phyloP scores from a whole-genome alignment of 2,329 filamentous ascomycete species.

The Coniochaeta prunicola region DNA sequence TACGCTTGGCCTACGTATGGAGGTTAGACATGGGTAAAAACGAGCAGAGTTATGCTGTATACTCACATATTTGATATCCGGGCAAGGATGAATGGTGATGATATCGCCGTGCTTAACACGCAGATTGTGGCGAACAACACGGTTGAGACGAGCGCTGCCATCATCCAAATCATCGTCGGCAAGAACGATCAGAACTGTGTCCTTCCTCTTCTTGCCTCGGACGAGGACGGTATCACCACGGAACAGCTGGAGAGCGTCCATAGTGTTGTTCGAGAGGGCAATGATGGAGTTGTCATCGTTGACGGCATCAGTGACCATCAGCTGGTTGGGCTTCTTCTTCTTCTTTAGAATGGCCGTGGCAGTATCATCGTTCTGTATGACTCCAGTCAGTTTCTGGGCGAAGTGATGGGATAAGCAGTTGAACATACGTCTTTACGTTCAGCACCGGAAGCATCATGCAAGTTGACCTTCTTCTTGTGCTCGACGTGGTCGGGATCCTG shows the following conservation, averaged over 20 bases:
- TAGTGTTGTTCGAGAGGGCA: slow-evolving; percentile 94
- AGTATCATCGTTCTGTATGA: slow-evolving; percentile 70
- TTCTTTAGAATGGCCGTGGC: slow-evolving; percentile 98
- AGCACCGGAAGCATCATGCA: slow-evolving; percentile 82
- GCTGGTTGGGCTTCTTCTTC: slow-evolving; percentile 99
- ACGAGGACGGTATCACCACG: slow-evolving; percentile 96
- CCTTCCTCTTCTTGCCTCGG: slow-evolving; percentile 99
- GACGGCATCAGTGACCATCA: slow-evolving; percentile 98
- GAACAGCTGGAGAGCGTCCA: slow-evolving; percentile 98
- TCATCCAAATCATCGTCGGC: slow-evolving; percentile 98
- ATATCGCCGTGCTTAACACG: slow-evolving; percentile 98
- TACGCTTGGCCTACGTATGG: slow-evolving; percentile 79
- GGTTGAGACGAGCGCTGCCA: slow-evolving; percentile 94
- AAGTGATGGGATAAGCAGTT: slow-evolving; percentile 11
- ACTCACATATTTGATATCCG: slow-evolving; percentile 99
- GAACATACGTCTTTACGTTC: slow-evolving; percentile 72
- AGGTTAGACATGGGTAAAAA: background rate
- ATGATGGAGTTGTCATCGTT: slow-evolving; percentile 99
- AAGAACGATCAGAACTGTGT: slow-evolving; percentile 94
- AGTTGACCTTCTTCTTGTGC: slow-evolving; percentile 75
- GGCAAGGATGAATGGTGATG: slow-evolving; percentile 93
- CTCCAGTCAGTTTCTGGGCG: slow-evolving; percentile 17
- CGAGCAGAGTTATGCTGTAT: slow-evolving; percentile 1
- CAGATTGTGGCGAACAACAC: slow-evolving; percentile 96
- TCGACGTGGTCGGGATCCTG: slow-evolving; percentile 45